These are phyloP conservation scores for Carex pumila DNA, from an alignment of 176 grass and related monocot genomes.

Conservation along the genomic window DNA sequence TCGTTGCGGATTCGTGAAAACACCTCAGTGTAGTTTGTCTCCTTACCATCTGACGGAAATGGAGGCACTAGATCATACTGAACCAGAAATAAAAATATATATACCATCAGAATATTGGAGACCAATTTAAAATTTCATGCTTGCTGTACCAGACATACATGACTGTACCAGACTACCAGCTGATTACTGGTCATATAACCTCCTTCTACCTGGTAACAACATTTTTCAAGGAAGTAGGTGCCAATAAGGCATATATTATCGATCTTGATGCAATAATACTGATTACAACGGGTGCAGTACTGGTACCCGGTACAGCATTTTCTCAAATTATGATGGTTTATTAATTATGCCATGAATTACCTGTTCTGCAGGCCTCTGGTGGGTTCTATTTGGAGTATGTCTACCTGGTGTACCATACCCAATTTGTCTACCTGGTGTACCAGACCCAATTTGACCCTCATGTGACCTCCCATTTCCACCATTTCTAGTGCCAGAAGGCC, in stretches of 20 bases:
- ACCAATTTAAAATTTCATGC: too few relatives aligned
- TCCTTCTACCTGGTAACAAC: not conserved
- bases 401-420: not conserved
- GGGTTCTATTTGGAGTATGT: not conserved
- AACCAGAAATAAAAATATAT: not conserved
- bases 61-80: slow-evolving; percentile 9
- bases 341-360: not conserved
- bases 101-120: too few relatives aligned
- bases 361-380: slow-evolving; percentile 9
- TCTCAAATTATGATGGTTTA: not conserved
- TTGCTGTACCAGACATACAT: not conserved
- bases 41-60: not conserved
- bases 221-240: not conserved
- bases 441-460: slow-evolving; percentile 3
- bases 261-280: not conserved
- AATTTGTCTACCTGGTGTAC: too few relatives aligned
- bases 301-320: not conserved
- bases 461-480: not conserved
- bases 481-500: not conserved
- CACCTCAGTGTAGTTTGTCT: slow-evolving; percentile 13
- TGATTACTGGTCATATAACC: not conserved
- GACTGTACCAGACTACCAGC: not conserved
- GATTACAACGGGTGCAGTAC: not conserved
- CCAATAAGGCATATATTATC: not conserved
- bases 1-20: not conserved